Evolutionary conservation across 169 alveolate genomes (phyloP).

Genomic region (Plasmodium fragile): DNA sequence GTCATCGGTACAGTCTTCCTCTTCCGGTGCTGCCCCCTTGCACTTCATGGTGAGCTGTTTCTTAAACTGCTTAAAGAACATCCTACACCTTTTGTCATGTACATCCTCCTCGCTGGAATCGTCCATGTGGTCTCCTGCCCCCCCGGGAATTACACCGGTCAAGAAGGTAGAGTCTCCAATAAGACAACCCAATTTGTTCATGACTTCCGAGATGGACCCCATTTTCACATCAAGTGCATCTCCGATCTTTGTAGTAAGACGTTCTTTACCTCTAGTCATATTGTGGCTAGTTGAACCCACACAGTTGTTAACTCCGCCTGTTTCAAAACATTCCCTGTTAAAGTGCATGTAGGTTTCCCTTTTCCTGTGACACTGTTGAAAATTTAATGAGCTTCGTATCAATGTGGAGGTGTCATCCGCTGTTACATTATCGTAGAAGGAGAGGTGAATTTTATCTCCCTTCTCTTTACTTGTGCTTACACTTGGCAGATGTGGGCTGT

Average conservation of each 20-base stretch:
- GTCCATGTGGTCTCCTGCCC: background rate
- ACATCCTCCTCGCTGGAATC: slow-evolving; percentile 14
- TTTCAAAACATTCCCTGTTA: background rate
- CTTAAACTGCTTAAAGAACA: slow-evolving; percentile 61
- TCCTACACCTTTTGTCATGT: slow-evolving; percentile 49
- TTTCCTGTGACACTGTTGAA: background rate
- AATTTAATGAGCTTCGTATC: background rate
- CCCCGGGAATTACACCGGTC: background rate
- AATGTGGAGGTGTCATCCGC: background rate
- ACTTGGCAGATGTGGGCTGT: background rate
- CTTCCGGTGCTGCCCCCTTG: background rate
- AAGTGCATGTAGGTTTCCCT: background rate
- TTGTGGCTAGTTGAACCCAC: background rate
- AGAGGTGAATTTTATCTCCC: slow-evolving; percentile 20
- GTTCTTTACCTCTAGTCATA: background rate
- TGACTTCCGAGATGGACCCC: background rate
- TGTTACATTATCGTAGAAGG: slow-evolving; percentile 18
- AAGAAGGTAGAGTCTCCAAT: background rate
- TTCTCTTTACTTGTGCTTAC: background rate
- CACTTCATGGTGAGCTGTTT: slow-evolving; percentile 52
- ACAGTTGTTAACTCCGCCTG: background rate
- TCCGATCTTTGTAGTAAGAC: background rate
- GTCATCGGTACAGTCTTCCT: background rate
- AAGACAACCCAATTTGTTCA: background rate
- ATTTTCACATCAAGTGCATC: background rate